Base-by-base conservation (phyloP, 768 basidiomycete species). In the Trametes cubensis region DNA sequence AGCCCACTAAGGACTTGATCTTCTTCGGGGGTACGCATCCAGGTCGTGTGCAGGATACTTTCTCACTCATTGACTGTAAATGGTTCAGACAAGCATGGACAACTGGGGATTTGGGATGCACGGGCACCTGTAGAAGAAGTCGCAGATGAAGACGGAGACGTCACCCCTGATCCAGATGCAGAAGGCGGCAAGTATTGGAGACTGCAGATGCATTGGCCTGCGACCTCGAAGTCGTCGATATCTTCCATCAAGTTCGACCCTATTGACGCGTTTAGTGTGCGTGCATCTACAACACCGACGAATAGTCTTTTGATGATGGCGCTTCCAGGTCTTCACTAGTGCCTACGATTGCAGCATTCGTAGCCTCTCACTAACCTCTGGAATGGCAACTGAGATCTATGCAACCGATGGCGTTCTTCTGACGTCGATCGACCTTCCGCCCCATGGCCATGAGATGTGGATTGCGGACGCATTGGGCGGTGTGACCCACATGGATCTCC, bases 61-160 rank as follows among this genome's bases (percentile, higher is more conserved):
- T 17, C 7, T 5, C 42, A 17, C n/a, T 42, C 34, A 11, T 10
- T 55, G 30, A 26, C 4, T 26, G 38, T 39, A 17, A 46, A 49
- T 0, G n/a, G n/a, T 58, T 17, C 61, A 92, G 92, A 94, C 68
- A 94, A 93, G 68, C 85, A 90, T 65, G 92, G 92, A 0, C 83
- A 87, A 67, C 76, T 94, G 42, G 92, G 91, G 3, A 87, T 94
- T 39, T 94, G 92, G 92, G 92, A 94, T 74, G 87, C 92, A 11
- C 83, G 83, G 63, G 90, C 92, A 2, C 76, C 85, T 10, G 67
- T 75, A 21, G 89, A 90, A 30, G 90, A 91, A 67, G 78, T 77
- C 1, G 78, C 77, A 3, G 89, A 89, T 55, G 89, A 89, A 46
- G 89, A 90, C 59, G 85, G 74, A 51, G 75, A 78, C 23, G 59